Evolutionary conservation across 2,329 filamentous ascomycete genomes (phyloP).

Genomic region (Mollisiaceae sp.): DNA sequence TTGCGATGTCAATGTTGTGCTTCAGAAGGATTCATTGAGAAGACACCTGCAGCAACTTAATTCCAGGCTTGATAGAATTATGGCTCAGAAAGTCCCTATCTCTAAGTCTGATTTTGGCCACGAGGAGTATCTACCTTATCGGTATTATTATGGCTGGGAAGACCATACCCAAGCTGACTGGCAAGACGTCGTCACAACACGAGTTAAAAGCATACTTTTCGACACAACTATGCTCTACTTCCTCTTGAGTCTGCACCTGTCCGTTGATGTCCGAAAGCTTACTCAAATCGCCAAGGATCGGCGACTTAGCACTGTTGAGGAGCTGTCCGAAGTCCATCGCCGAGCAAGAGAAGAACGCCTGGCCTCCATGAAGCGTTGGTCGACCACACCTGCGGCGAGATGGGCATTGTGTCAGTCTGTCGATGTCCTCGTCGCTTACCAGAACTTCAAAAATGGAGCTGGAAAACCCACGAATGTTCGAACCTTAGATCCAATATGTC

Average conservation of each 20-base stretch:
- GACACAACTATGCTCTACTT: conserved; percentile 46
- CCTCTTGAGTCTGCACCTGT: conserved; percentile 46
- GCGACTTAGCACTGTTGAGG: conserved; percentile 26
- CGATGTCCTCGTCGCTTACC: conserved; percentile 38
- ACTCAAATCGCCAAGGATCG: conserved; percentile 39
- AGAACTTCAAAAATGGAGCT: conserved; percentile 13
- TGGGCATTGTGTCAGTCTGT: conserved; percentile 45
- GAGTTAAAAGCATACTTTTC: conserved; percentile 43
- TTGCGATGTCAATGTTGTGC: conserved; percentile 19
- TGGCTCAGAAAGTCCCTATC: not conserved
- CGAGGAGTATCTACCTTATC: conserved; percentile 22
- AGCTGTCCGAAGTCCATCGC: conserved; percentile 29
- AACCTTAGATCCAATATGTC: conserved; percentile 43
- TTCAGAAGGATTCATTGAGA: conserved; percentile 30
- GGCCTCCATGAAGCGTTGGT: conserved; percentile 42
- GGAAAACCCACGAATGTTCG: conserved; percentile 1
- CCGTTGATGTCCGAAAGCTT: conserved; percentile 44
- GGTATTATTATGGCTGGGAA: conserved; percentile 38
- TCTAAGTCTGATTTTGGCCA: conserved; percentile 20
- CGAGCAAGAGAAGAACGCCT: conserved; percentile 30
- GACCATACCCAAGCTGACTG: conserved; percentile 27
- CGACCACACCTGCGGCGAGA: conserved; percentile 40
- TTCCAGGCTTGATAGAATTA: conserved; percentile 25
- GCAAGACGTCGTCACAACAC: conserved; percentile 27
- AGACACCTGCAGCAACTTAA: conserved; percentile 32